Evolutionary conservation across 169 alveolate genomes (phyloP).

Genomic region (Plasmodium falciparum): DNA sequence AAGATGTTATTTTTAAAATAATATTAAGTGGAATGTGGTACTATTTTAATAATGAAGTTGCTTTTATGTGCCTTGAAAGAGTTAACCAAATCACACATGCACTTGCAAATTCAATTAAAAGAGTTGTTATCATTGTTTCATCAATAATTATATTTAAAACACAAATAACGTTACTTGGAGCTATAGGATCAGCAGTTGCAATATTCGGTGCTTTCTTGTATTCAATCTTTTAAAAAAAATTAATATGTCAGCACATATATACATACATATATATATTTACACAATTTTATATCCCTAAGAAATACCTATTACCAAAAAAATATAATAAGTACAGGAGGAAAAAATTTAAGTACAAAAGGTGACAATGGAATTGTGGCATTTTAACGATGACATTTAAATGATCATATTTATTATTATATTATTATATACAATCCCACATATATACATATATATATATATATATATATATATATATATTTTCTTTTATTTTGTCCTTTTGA

Average conservation of each 20-base stretch:
- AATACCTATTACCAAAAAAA: neutral
- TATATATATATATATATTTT: no score
- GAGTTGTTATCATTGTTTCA: constrained; percentile 86
- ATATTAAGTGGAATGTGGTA: constrained; percentile 85
- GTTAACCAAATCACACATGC: constrained; percentile 90
- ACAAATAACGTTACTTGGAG: constrained; percentile 84
- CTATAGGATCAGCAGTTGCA: constrained; percentile 86
- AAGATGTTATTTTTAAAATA: constrained; percentile 40
- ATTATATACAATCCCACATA: no score
- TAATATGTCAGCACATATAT: no score
- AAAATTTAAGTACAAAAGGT: neutral
- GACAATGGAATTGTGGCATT: no score
- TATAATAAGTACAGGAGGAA: neutral
- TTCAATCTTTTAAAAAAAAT: constrained; percentile 66
- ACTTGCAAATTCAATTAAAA: constrained; percentile 87
- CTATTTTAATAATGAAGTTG: constrained; percentile 86
- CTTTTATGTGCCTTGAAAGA: constrained; percentile 86
- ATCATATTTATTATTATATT: no score
- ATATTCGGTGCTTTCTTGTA: constrained; percentile 85
- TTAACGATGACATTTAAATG: no score
- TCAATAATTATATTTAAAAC: constrained; percentile 84
- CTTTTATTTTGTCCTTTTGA: no score
- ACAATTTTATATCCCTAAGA: neutral
- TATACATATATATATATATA: no score
- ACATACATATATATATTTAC: neutral